These are phyloP conservation scores for Sophora flavescens DNA, from an alignment of 306 rosid species.

Conservation along the genomic window DNA sequence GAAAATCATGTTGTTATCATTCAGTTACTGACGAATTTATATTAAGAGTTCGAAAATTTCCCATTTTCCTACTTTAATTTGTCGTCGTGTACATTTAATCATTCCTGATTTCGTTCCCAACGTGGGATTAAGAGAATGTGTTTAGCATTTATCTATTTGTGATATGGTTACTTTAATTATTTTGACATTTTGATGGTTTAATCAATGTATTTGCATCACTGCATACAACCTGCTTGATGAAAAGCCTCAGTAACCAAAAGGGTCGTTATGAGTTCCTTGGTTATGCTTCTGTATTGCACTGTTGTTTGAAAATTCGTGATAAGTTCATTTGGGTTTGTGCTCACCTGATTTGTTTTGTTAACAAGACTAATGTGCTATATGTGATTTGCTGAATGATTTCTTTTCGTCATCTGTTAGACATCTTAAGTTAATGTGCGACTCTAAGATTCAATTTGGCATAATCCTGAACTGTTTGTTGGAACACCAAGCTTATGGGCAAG, in stretches of 20 bases:
- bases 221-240: conserved; percentile 4
- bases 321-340: neutral
- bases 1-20: neutral
- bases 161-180: neutral
- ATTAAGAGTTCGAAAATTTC: neutral
- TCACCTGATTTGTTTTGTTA: neutral
- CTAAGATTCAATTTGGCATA: neutral
- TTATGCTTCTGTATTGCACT: neutral
- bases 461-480: neutral
- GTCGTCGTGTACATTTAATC: too few species aligned
- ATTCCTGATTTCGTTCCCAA: neutral
- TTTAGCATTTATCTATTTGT: neutral
- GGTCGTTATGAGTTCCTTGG: neutral
- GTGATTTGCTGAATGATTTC: neutral
- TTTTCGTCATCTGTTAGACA: neutral
- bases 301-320: neutral
- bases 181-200: neutral
- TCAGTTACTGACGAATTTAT: neutral
- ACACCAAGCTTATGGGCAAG: neutral
- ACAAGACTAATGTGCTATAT: neutral
- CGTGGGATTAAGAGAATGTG: neutral
- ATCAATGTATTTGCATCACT: neutral
- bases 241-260: neutral
- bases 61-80: neutral
- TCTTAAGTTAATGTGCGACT: neutral